Evolutionary conservation across 2,329 filamentous ascomycete species (phyloP).

Genomic region (Aureobasidium zeae): DNA sequence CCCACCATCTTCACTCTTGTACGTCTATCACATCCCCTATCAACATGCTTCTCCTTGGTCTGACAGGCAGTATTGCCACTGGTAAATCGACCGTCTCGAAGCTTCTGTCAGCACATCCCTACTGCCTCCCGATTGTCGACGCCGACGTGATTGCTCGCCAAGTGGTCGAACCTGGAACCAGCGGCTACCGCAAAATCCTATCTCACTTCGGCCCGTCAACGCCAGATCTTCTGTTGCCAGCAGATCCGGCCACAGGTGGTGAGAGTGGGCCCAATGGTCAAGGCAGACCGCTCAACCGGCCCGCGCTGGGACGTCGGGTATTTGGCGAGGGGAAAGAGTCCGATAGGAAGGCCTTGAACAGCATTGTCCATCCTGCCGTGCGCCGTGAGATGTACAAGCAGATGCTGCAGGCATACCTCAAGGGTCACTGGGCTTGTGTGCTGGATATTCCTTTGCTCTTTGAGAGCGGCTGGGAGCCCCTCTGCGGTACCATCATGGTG

Average conservation of each 20-base stretch:
- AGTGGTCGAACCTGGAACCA: constrained; percentile 86
- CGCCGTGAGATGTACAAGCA: constrained; percentile 69
- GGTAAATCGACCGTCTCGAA: constrained; percentile 93
- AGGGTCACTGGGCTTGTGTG: constrained; percentile 78
- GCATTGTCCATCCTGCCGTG: constrained; percentile 88
- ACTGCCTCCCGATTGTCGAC: constrained; percentile 85
- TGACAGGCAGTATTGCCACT: constrained; percentile 95
- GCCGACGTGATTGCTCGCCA: constrained; percentile 86
- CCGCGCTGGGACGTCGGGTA: constrained; percentile 72
- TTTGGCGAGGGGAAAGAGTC: constrained; percentile 70
- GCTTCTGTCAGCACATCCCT: constrained; percentile 68
- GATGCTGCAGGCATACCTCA: constrained; percentile 63
- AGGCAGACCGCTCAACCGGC: constrained; percentile 71
- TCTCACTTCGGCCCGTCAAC: constrained; percentile 71
- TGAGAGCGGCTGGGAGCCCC: constrained; percentile 73
- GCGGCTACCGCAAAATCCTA: constrained; percentile 75
- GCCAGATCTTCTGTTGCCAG: constrained; percentile 69
- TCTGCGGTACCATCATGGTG: constrained; percentile 79
- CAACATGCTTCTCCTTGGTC: constrained; percentile 81
- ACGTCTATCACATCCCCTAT: too few species aligned
- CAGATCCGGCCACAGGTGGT: constrained; percentile 34
- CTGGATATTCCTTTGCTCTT: constrained; percentile 89
- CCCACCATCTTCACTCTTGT: too few species aligned
- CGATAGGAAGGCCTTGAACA: constrained; percentile 71
- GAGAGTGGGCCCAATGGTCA: constrained; percentile 49